Base-by-base conservation (phyloP, 768 basidiomycete genomes). In the Tylopilus cervinicoccineus region DNA sequence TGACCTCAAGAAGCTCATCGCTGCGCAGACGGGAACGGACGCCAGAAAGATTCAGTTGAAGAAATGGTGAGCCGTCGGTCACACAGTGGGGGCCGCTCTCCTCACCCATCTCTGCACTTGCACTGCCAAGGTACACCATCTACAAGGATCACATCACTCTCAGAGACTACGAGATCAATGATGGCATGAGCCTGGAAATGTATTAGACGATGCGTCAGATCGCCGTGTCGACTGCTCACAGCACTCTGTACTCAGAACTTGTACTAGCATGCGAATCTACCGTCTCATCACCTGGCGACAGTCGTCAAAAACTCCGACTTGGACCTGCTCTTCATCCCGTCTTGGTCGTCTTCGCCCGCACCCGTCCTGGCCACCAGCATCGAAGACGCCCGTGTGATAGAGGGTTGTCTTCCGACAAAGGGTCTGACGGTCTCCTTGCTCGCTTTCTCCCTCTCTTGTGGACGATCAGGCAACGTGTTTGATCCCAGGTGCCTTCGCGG, bases 121-220 rank as follows among this genome's bases (percentile, higher is more conserved):
- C 45, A 37, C 47, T 42, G 17, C 31, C 11, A 59, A 94, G 93
- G 93, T 93, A 96, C 66, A 93, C 80, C 5, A 86, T 82, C 38
- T 99, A 84, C 76, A 98, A 98, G 71, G 94, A 99, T 66, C 93
- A 98, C 64, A 93, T 95, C 61, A 91, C 89, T 12, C 79, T 94
- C 7, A 57, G 74, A n/a, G 92, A 95, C 70, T 95, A 94, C 60
- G 92, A 94, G 73, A 93, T 94, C 55, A 69, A 92, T 63, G 89
- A 94, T 61, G 91, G 91, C 37, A 92, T 90, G 88, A 92, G 88
- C 64, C 72, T 94, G 66, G 91, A 94, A 74, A 83, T 94, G 88
- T 90, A 93, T 71, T 93, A 71, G 47, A 34, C 34, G 24, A 57
- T 37, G 43, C 41, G 39, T 50, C 22, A 17, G 38, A 17, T n/a